Percentiles rank a stretch among this genome's conserved stretches.
phyloP scores from a whole-genome alignment of 2,329 filamentous ascomycete genomes.

The Arthrobotrys conoides region DNA sequence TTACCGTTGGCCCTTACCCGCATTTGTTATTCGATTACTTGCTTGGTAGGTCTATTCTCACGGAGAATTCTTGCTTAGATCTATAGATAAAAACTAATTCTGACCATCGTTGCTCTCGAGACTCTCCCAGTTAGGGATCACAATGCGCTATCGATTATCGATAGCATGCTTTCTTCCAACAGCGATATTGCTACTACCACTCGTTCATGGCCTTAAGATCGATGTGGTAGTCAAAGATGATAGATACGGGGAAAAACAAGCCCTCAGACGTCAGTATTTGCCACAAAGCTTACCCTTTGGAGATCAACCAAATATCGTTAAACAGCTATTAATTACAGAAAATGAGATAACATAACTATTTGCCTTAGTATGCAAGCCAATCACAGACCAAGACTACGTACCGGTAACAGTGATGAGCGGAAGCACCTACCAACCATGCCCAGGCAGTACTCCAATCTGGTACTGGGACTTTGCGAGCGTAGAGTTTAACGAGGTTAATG shows the following conservation, averaged over 20 bases:
- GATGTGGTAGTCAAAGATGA: conserved; percentile 22
- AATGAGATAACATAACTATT: neutral
- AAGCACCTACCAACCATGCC: neutral
- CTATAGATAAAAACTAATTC: no score
- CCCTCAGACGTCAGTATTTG: conserved; percentile 16
- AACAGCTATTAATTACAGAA: no score
- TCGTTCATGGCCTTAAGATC: neutral
- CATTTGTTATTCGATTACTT: no score
- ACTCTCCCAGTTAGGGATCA: no score
- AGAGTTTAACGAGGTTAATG: neutral
- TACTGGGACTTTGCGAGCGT: conserved; percentile 40
- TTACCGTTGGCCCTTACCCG: no score
- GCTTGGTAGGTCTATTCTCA: no score
- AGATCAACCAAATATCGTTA: no score
- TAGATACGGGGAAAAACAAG: neutral
- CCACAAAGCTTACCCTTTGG: no score
- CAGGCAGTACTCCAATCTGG: conserved; percentile 20
- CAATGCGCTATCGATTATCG: no score
- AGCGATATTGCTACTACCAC: neutral
- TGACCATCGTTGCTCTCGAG: no score
- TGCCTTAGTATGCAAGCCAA: conserved; percentile 36
- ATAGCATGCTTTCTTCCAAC: no score
- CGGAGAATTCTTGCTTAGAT: no score
- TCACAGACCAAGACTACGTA: neutral
- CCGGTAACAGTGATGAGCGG: conserved; percentile 10